Evolutionary conservation across 2,329 filamentous ascomycete genomes (phyloP).

Genomic region (Parastagonospora avenae): DNA sequence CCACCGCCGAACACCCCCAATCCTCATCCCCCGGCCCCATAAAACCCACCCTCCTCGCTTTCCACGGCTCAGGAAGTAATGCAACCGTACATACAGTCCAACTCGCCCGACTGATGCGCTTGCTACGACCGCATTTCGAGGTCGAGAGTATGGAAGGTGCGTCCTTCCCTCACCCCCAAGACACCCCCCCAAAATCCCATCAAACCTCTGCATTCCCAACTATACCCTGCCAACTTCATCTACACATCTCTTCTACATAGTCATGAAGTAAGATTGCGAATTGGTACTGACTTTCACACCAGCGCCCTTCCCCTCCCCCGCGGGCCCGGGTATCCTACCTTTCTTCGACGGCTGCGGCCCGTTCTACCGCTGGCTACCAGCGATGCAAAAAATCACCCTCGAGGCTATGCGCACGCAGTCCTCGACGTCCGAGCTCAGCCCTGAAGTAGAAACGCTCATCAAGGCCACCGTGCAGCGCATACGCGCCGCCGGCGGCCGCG

Average conservation of each 20-base stretch:
- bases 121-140: constrained; percentile 31
- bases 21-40: not conserved
- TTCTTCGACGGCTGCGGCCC: constrained; percentile 47
- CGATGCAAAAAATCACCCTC: constrained; percentile 19
- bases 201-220: not conserved
- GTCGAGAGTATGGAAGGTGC: constrained; percentile 35
- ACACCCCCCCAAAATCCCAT: not conserved
- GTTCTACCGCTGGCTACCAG: constrained; percentile 39
- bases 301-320: constrained; percentile 40
- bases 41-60: constrained; percentile 43
- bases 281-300: no score
- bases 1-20: not conserved
- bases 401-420: constrained; percentile 21
- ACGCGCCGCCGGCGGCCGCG: constrained; percentile 19
- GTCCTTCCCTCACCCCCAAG: not conserved
- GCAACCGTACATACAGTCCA: constrained; percentile 41
- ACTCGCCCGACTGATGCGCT: constrained; percentile 33
- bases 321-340: constrained; percentile 44
- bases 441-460: constrained; percentile 30
- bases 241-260: no score
- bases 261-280: no score
- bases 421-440: constrained; percentile 14
- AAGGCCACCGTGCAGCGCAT: constrained; percentile 18
- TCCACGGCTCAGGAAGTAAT: constrained; percentile 45
- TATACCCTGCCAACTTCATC: no score